phyloP scores from a whole-genome alignment of 306 rosid species.

The Pyrus pyrifolia region DNA sequence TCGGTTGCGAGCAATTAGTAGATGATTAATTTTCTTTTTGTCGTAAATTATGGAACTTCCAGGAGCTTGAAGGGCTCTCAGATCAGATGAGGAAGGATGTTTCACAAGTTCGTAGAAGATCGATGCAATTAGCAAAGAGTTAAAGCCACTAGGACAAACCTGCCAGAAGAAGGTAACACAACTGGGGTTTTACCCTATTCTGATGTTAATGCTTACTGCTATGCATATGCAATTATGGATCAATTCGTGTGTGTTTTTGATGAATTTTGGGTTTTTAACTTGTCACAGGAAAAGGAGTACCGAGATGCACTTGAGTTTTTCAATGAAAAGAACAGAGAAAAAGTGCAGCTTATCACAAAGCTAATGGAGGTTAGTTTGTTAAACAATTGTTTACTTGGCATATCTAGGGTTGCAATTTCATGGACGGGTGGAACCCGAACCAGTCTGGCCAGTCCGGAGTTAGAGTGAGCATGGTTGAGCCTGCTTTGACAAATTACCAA shows the following conservation, averaged over 20 bases:
- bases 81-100: too few species aligned
- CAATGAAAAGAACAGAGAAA: constrained; percentile 88
- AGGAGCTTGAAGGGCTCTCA: too few species aligned
- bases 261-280: background rate
- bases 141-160: too few species aligned
- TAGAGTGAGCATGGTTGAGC: too few species aligned
- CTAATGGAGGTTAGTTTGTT: constrained; percentile 24
- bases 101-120: too few species aligned
- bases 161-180: constrained; percentile 78
- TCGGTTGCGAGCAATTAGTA: too few species aligned
- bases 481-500: background rate
- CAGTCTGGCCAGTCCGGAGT: too few species aligned
- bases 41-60: too few species aligned
- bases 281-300: constrained; percentile 76
- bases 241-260: too few species aligned
- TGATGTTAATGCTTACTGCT: background rate
- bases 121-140: too few species aligned
- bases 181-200: background rate
- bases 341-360: constrained; percentile 44
- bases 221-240: background rate
- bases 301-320: constrained; percentile 89
- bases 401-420: background rate
- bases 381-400: background rate
- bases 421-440: background rate
- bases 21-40: too few species aligned